Evolutionary conservation across 306 rosid genomes (phyloP), one percentile per base, ranked within the genome.

Genomic region (Oxytropis ochrocephala): DNA sequence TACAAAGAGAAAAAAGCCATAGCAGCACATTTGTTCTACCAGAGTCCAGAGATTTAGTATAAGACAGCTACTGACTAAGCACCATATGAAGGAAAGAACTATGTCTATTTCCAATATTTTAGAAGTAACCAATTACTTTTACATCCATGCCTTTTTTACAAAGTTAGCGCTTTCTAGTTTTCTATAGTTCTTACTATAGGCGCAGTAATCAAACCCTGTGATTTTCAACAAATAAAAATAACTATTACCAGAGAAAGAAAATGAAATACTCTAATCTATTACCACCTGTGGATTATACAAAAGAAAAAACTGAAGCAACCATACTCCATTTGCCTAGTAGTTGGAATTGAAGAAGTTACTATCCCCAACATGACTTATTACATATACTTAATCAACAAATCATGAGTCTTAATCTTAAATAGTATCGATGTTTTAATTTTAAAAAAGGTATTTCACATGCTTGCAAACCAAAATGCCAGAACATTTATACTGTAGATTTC

Each of bases 401-500:
- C 29, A 24, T 24, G 29, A n/a, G n/a, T n/a, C n/a, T n/a, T n/a
- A n/a, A n/a, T n/a, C n/a, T n/a, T n/a, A n/a, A n/a, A n/a, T n/a
- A n/a, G n/a, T n/a, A n/a, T n/a, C n/a, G n/a, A n/a, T n/a, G n/a
- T n/a, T n/a, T n/a, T n/a, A n/a, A n/a, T n/a, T 21, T 61, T 57
- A 56, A 62, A 43, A 56, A 69, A 4, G 57, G 67, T 58, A 68
- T 39, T 12, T 42, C 44, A 21, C 16, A 24, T 39, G 38, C 71
- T 69, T 69, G 29, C 74, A 65, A 24, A 78, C 66, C 35, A 12
- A 49, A 57, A 68, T 38, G 43, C 32, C 53, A 70, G 41, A 39
- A 35, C 24, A 59, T 59, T 18, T 4, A 21, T 44, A 70, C 55
- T 79, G 29, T 13, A 51, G 69, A 70, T 72, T n/a, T 50, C 76